Conservation (phyloP, 345 rosid genomes). For the Eucalyptus curtisii region DNA sequence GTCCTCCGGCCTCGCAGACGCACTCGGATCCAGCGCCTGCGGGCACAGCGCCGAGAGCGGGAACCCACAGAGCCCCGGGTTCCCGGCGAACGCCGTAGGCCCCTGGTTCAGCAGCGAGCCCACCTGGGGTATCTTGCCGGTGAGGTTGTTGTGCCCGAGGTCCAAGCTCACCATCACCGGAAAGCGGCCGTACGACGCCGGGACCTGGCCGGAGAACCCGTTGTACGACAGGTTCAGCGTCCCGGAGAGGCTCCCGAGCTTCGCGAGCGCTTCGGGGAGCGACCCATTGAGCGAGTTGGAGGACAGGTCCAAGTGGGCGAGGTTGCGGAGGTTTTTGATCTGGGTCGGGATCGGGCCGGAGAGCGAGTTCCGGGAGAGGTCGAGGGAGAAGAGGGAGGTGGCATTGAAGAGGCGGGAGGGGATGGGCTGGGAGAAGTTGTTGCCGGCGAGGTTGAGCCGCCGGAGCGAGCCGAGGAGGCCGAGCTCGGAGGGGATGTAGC, state of each 20-base stretch:
- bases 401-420: constrained; percentile 81
- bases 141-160: constrained; percentile 67
- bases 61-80: constrained; percentile 79
- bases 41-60: constrained; percentile 60
- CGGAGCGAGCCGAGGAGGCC: constrained; percentile 67
- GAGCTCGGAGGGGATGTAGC: constrained; percentile 91
- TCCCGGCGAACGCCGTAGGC: constrained; percentile 89
- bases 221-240: constrained; percentile 72
- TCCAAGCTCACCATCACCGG: constrained; percentile 79
- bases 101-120: constrained; percentile 92
- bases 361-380: constrained; percentile 67
- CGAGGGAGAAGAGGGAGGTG: constrained; percentile 60
- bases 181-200: constrained; percentile 53
- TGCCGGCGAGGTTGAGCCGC: constrained; percentile 73
- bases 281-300: constrained; percentile 63
- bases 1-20: constrained; percentile 26
- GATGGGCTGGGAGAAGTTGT: constrained; percentile 60
- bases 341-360: constrained; percentile 49
- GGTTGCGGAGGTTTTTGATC: constrained; percentile 26
- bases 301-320: constrained; percentile 64
- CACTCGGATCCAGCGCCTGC: constrained; percentile 30
- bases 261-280: constrained; percentile 47
- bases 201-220: constrained; percentile 60
- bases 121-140: constrained; percentile 70
- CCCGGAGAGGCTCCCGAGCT: constrained; percentile 50